phyloP scores from a whole-genome alignment of 2,329 filamentous ascomycete species.

The Aureobasidium sp. region DNA sequence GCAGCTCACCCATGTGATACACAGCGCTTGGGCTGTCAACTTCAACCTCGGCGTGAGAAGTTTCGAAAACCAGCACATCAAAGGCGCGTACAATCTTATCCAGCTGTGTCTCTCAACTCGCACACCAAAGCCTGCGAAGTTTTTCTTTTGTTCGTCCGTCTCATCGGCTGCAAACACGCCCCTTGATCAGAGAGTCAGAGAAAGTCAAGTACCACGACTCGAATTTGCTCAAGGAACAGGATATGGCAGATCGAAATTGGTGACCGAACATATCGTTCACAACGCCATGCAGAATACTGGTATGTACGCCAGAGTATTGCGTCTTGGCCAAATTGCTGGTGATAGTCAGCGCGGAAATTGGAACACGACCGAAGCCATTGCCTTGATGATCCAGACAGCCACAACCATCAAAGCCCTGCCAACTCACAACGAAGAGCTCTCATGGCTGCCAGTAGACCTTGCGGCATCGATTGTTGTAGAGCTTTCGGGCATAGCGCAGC shows the following conservation, averaged over 20 bases:
- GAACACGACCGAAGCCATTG: slow-evolving; percentile 44
- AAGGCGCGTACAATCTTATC: slow-evolving; percentile 37
- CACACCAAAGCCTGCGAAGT: slow-evolving; percentile 22
- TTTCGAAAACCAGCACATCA: slow-evolving; percentile 42
- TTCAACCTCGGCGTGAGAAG: slow-evolving; percentile 46
- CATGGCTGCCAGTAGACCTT: slow-evolving; percentile 13
- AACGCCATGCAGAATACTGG: slow-evolving; percentile 15
- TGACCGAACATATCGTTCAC: slow-evolving; percentile 17
- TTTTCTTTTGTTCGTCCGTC: slow-evolving; percentile 46
- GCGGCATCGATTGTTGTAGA: slow-evolving; percentile 13
- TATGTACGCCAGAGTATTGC: slow-evolving; percentile 21
- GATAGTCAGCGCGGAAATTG: slow-evolving; percentile 39
- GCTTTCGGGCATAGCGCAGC: slow-evolving; percentile 4
- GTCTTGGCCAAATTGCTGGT: slow-evolving; percentile 39
- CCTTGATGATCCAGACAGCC: slow-evolving; percentile 41
- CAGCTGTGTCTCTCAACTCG: slow-evolving; percentile 28
- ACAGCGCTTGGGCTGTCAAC: slow-evolving; percentile 48
- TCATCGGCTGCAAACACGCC: slow-evolving; percentile 27
- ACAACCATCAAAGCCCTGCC: slow-evolving; percentile 40
- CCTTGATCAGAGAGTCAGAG: slow-evolving; percentile 3
- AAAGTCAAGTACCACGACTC: slow-evolving; percentile 14
- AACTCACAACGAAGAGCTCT: slow-evolving; percentile 29
- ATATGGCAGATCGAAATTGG: slow-evolving; percentile 19
- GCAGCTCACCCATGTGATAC: slow-evolving; percentile 37
- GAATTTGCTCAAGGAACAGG: slow-evolving; percentile 17